Evolutionary conservation across 225 moss, liverwort and hornwort genomes (phyloP).

Genomic region (Asterella californica): DNA sequence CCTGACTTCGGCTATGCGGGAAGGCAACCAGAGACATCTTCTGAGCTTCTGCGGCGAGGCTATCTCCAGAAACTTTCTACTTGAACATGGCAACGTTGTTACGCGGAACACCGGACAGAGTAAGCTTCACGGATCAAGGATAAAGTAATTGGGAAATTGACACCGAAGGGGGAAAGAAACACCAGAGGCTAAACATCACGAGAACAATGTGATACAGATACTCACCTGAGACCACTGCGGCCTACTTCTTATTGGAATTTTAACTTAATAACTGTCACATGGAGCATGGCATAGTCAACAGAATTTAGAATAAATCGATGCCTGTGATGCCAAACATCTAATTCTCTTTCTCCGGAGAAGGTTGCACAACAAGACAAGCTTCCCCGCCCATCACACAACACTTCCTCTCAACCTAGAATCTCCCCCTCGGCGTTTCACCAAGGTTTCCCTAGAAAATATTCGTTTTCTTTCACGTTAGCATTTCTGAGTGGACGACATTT

Average conservation of each 20-base stretch:
- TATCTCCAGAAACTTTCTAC: too few relatives aligned
- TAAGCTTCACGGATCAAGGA: too few relatives aligned
- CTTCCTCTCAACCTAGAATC: neutral
- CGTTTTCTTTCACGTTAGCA: neutral
- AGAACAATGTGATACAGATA: neutral
- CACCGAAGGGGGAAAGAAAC: too few relatives aligned
- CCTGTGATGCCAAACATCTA: neutral
- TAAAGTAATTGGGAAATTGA: too few relatives aligned
- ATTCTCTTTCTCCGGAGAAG: neutral
- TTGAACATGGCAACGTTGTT: too few relatives aligned
- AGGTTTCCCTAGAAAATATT: neutral
- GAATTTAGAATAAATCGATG: neutral
- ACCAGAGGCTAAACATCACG: too few relatives aligned
- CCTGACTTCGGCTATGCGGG: too few relatives aligned
- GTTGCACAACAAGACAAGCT: neutral
- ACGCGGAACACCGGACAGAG: too few relatives aligned
- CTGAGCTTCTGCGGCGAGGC: too few relatives aligned
- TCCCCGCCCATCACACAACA: neutral
- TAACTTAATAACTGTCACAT: neutral
- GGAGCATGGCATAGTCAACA: neutral
- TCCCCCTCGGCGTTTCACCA: neutral
- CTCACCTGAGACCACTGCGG: neutral
- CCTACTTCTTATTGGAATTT: neutral
- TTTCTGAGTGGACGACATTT: conserved; percentile 8
- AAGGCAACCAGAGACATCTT: too few relatives aligned